Percentiles rank a stretch among this genome's conserved stretches.
phyloP scores from a whole-genome alignment of 2,329 filamentous ascomycete species.

The Stemphylium beticola region DNA sequence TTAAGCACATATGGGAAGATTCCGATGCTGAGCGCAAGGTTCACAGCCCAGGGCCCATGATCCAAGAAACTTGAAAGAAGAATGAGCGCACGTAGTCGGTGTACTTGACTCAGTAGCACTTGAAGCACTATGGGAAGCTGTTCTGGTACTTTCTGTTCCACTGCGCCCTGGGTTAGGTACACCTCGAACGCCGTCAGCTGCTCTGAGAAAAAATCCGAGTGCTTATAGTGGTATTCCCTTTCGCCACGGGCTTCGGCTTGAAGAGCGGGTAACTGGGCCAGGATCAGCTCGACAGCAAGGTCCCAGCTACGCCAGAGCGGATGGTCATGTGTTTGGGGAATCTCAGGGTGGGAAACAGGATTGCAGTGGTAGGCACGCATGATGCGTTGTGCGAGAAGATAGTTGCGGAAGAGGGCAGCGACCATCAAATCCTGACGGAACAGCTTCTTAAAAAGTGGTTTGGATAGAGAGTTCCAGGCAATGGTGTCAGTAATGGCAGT shows the following conservation, averaged over 20 bases:
- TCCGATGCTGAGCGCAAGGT: conserved; percentile 93
- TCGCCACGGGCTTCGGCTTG: conserved; percentile 76
- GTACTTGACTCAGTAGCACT: conserved; percentile 93
- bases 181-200: conserved; percentile 97
- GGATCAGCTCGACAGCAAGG: conserved; percentile 91
- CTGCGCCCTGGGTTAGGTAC: conserved; percentile 84
- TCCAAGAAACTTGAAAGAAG: conserved; percentile 92
- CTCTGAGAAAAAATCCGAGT: conserved; percentile 95
- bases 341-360: conserved; percentile 85
- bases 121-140: conserved; percentile 96
- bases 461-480: conserved; percentile 92
- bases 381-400: conserved; percentile 89
- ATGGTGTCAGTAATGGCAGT: conserved; percentile 99
- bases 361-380: conserved; percentile 97
- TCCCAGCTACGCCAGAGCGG: conserved; percentile 98
- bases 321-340: conserved; percentile 95
- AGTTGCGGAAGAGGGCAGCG: conserved; percentile 95
- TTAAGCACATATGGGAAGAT: conserved; percentile 99
- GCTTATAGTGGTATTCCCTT: conserved; percentile 86
- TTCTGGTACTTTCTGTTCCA: conserved; percentile 85
- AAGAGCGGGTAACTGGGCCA: conserved; percentile 85
- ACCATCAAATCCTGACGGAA: conserved; percentile 99
- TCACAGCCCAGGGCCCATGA: conserved; percentile 97
- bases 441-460: conserved; percentile 91
- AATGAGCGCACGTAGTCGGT: conserved; percentile 87